These are phyloP conservation scores for Eragrostis nindensis DNA, from an alignment of 176 grass and related monocot genomes.

Conservation along the genomic window DNA sequence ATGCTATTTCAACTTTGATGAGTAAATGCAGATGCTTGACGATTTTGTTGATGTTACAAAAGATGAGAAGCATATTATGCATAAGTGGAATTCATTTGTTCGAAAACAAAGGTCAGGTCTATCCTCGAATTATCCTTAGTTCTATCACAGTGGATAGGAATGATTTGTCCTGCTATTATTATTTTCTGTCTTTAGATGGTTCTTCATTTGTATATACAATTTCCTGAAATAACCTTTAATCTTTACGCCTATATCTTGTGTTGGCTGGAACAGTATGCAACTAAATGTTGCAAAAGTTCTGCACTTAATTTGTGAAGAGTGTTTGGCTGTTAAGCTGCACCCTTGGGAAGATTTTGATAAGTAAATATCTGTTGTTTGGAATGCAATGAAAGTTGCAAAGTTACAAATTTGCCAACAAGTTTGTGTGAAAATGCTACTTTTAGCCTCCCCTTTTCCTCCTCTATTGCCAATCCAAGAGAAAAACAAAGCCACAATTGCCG, in stretches of 20 bases:
- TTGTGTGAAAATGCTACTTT: neutral
- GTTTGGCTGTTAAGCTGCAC: neutral
- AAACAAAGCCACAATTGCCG: neutral
- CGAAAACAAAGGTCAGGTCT: constrained; percentile 82
- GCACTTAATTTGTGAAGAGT: neutral
- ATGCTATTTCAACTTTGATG: constrained; percentile 18
- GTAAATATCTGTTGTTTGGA: neutral
- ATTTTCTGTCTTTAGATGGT: no score
- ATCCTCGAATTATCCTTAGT: neutral
- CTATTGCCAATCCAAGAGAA: neutral
- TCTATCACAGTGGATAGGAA: neutral
- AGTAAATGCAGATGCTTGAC: constrained; percentile 86
- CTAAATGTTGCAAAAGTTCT: neutral
- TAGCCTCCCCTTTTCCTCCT: neutral
- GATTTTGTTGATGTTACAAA: constrained; percentile 99
- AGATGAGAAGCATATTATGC: constrained; percentile 98
- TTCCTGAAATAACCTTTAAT: neutral
- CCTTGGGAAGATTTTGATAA: neutral
- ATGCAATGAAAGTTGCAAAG: no score
- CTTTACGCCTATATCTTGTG: neutral
- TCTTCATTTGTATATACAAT: neutral
- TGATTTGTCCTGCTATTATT: neutral
- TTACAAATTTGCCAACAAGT: neutral
- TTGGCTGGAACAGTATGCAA: neutral
- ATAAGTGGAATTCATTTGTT: constrained; percentile 99